phyloP scores from a whole-genome alignment of 129 eudicot species.

The Helianthus annuus region HanXRQr2.0-SUNRISE NC_035445.2:95330053-95330552 shows the following conservation, averaged over 20 bases:
- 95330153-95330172: conserved; percentile 22
- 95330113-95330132: conserved; percentile 34
- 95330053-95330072: conserved; percentile 31
- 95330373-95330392: conserved; percentile 45
- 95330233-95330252: conserved; percentile 20
- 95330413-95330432: neutral
- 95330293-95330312: conserved; percentile 28
- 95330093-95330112: conserved; percentile 26
- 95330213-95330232: conserved; percentile 34
- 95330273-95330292: conserved; percentile 17
- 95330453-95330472: conserved; percentile 16
- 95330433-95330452: conserved; percentile 21
- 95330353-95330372: conserved; percentile 29
- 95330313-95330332: conserved; percentile 48
- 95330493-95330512: conserved; percentile 2
- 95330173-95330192: conserved; percentile 10
- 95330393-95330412: conserved; percentile 29
- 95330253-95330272: conserved; percentile 14
- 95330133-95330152: conserved; percentile 43
- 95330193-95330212: conserved; percentile 13
- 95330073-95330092: conserved; percentile 38
- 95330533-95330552: conserved; percentile 2
- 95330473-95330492: conserved; percentile 9
- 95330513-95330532: conserved; percentile 8
- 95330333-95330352: conserved; percentile 24